Evolutionary conservation across 495 filamentous ascomycete species (phyloP).

Genomic region (Rhypophila decipiens): DNA sequence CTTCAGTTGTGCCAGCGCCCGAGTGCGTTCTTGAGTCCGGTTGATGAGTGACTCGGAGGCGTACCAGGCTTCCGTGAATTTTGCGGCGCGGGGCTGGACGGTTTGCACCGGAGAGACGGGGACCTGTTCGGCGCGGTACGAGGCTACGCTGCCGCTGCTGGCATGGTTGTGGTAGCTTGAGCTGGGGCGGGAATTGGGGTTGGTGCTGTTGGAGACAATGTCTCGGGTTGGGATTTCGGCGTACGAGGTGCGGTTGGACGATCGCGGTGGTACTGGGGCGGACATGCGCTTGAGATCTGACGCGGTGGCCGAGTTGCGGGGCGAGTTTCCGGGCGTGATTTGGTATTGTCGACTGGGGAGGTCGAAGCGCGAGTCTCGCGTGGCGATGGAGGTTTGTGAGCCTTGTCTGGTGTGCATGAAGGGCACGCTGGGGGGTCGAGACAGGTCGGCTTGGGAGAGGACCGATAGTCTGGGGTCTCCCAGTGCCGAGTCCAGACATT

Average conservation of each 20-base stretch:
- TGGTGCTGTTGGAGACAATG: conserved; percentile 15
- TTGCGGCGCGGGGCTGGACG: conserved; percentile 47
- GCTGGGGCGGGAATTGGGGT: not conserved
- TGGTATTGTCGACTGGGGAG: conserved; percentile 48
- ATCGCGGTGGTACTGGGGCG: conserved; percentile 18
- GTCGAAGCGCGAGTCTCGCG: conserved; percentile 42
- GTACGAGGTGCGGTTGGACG: conserved; percentile 27
- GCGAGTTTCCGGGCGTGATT: conserved; percentile 34
- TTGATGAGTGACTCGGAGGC: conserved; percentile 45
- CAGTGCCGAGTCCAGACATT: conserved; percentile 41
- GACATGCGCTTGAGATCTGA: conserved; percentile 39
- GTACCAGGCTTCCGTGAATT: conserved; percentile 57
- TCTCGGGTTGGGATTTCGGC: conserved; percentile 33
- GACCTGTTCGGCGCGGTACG: conserved; percentile 12
- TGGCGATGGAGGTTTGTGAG: conserved; percentile 46
- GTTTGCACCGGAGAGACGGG: conserved; percentile 28
- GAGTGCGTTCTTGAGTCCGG: conserved; percentile 43
- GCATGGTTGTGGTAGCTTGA: conserved; percentile 9
- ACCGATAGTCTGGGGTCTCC: conserved; percentile 45
- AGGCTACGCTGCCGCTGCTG: conserved; percentile 22
- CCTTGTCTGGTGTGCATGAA: conserved; percentile 68
- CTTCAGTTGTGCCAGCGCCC: conserved; percentile 33
- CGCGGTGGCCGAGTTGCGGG: conserved; percentile 35
- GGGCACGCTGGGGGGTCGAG: conserved; percentile 55
- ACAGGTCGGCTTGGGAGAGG: conserved; percentile 46